Percentiles rank a stretch among this genome's conserved stretches.
Conservation (phyloP, 1,284 basidiomycete genomes). For the Papiliotrema fonsecae region DNA sequence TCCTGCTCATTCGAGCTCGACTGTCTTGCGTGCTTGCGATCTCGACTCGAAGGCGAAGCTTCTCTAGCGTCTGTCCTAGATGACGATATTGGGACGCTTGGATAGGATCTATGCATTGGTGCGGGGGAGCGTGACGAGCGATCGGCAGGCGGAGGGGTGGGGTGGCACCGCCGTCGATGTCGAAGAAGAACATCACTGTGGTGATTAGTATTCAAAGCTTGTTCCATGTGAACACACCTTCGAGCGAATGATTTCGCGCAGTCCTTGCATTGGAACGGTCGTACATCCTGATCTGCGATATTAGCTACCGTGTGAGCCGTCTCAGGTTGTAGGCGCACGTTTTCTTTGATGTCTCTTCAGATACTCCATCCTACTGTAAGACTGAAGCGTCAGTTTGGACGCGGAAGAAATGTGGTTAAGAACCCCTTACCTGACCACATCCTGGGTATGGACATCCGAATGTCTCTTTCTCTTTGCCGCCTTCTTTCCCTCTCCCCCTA, state of each 20-base stretch:
- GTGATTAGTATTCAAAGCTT: too few species aligned
- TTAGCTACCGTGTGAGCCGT: neutral
- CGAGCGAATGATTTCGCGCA: constrained; percentile 48
- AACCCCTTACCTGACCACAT: constrained; percentile 41
- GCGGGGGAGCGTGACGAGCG: constrained; percentile 36
- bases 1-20: constrained; percentile 7
- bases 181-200: constrained; percentile 47
- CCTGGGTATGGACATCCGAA: constrained; percentile 41
- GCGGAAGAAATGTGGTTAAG: neutral
- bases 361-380: constrained; percentile 48
- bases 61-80: constrained; percentile 38
- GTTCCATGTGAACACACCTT: constrained; percentile 38
- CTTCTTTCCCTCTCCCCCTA: constrained; percentile 2
- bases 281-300: constrained; percentile 44
- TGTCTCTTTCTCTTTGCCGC: constrained; percentile 43
- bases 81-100: constrained; percentile 39
- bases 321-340: constrained; percentile 28
- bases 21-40: constrained; percentile 28
- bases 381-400: constrained; percentile 12
- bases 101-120: constrained; percentile 30
- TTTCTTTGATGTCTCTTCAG: constrained; percentile 48
- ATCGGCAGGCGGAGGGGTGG: constrained; percentile 42
- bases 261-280: constrained; percentile 47
- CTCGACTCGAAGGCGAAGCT: constrained; percentile 21
- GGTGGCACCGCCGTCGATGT: constrained; percentile 48